Conservation (phyloP, 202 grass and related monocot genomes). For the Hordeum pubiflorum region DNA sequence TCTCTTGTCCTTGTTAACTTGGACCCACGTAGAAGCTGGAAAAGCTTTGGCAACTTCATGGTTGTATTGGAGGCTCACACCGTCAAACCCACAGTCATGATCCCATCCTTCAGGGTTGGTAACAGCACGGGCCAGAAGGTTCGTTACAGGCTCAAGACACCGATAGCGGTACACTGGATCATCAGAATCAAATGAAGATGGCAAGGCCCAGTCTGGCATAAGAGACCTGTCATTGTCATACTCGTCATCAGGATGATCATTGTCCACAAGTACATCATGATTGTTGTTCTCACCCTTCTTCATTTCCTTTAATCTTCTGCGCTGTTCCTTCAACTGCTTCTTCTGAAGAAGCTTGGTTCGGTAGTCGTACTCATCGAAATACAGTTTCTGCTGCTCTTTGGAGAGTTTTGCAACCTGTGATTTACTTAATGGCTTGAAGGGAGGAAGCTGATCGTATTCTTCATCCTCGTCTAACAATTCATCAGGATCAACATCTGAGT, state of each 20-base stretch:
- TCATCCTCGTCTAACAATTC: slow-evolving; percentile 39
- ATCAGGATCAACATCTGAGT: slow-evolving; percentile 44
- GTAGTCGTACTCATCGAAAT: slow-evolving; percentile 81
- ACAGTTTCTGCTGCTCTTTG: slow-evolving; percentile 62
- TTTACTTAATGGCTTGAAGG: slow-evolving; percentile 74
- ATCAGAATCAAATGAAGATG: slow-evolving; percentile 82
- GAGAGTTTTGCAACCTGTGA: slow-evolving; percentile 65
- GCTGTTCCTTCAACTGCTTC: slow-evolving; percentile 64
- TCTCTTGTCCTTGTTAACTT: slow-evolving; percentile 80
- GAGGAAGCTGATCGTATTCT: slow-evolving; percentile 63
- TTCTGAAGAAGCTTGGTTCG: slow-evolving; percentile 72
- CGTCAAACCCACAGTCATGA: slow-evolving; percentile 85
- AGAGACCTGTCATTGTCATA: slow-evolving; percentile 36
- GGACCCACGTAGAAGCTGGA: slow-evolving; percentile 51
- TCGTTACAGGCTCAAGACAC: slow-evolving; percentile 47
- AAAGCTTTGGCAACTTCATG: slow-evolving; percentile 34
- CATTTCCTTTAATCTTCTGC: slow-evolving; percentile 50
- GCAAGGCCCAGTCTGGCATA: slow-evolving; percentile 64
- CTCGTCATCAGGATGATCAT: slow-evolving; percentile 29
- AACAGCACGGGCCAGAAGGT: slow-evolving; percentile 53
- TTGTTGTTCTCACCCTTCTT: slow-evolving; percentile 21
- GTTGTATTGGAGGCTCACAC: slow-evolving; percentile 55
- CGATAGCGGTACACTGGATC: slow-evolving; percentile 57
- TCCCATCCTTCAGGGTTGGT: slow-evolving; percentile 69
- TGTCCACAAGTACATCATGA: slow-evolving; percentile 27